These are phyloP conservation scores for Cryptococcus jaspeensis DNA, from an alignment of 1,284 basidiomycete genomes.

Conservation along the genomic window DNA sequence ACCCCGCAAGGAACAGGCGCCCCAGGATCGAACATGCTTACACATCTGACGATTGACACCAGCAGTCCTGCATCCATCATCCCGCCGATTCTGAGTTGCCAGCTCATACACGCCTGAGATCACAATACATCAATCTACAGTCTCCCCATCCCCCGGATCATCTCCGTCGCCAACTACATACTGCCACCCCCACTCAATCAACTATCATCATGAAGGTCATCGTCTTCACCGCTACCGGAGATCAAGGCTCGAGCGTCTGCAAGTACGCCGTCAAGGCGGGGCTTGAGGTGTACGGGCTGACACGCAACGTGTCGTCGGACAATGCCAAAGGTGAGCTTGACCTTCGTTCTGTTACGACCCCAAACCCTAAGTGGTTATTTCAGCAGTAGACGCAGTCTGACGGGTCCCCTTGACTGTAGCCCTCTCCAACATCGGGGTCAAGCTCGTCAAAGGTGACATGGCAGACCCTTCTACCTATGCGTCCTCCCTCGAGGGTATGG, in stretches of 20 bases:
- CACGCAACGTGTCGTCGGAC: not conserved
- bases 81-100: too few relatives aligned
- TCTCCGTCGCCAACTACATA: too few relatives aligned
- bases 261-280: conserved; percentile 1
- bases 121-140: too few relatives aligned
- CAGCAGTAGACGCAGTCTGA: not conserved
- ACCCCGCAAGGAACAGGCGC: too few relatives aligned
- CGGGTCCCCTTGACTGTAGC: not conserved
- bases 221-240: conserved; percentile 7
- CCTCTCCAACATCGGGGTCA: conserved; percentile 9
- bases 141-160: too few relatives aligned
- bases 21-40: too few relatives aligned
- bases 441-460: conserved; percentile 28
- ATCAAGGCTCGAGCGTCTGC: conserved; percentile 6
- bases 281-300: conserved; percentile 1
- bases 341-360: not conserved
- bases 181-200: too few relatives aligned
- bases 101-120: too few relatives aligned
- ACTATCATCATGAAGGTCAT: not conserved
- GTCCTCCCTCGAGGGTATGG: conserved; percentile 16
- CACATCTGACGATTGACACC: too few relatives aligned
- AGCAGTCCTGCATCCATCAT: too few relatives aligned
- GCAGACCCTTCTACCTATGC: conserved; percentile 22
- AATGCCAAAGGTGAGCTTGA: conserved; percentile 2
- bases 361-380: not conserved